Evolutionary conservation across 495 filamentous ascomycete genomes (phyloP).

Genomic region (Penicillium simplicissimum): DNA sequence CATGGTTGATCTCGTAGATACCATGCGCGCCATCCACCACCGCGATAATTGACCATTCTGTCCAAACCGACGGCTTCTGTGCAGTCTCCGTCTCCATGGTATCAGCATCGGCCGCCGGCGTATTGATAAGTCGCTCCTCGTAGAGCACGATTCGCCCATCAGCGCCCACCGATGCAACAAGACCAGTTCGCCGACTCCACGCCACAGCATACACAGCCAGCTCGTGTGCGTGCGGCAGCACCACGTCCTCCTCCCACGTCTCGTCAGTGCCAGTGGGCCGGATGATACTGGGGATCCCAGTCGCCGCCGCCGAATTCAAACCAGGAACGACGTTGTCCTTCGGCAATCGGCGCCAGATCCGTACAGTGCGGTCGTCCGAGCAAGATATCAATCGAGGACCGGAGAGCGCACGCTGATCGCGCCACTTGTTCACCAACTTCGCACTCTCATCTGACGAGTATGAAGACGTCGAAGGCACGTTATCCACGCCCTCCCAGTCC

Average conservation of each 20-base stretch:
- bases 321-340: slow-evolving; percentile 42
- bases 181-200: slow-evolving; percentile 75
- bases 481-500: slow-evolving; percentile 64
- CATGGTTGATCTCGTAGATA: slow-evolving; percentile 90
- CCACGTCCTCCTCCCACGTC: slow-evolving; percentile 72
- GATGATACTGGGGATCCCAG: slow-evolving; percentile 77
- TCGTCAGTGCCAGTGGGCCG: slow-evolving; percentile 69
- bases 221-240: slow-evolving; percentile 73
- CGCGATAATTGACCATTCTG: slow-evolving; percentile 68
- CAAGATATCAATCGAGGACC: slow-evolving; percentile 72
- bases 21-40: slow-evolving; percentile 73
- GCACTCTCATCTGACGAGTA: neutral
- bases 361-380: slow-evolving; percentile 75
- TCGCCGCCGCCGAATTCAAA: slow-evolving; percentile 29
- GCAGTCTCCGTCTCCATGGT: slow-evolving; percentile 38
- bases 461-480: neutral
- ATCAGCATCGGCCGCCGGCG: slow-evolving; percentile 33
- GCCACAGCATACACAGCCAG: slow-evolving; percentile 75
- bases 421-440: slow-evolving; percentile 37
- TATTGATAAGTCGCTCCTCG: slow-evolving; percentile 52
- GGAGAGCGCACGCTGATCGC: slow-evolving; percentile 42
- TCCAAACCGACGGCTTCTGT: slow-evolving; percentile 25
- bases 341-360: slow-evolving; percentile 71
- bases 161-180: slow-evolving; percentile 79
- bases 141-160: slow-evolving; percentile 87